Evolutionary conservation across 129 eudicot genomes (phyloP), one percentile per base, ranked within the genome.

Genomic region (Silybum marianum): DNA sequence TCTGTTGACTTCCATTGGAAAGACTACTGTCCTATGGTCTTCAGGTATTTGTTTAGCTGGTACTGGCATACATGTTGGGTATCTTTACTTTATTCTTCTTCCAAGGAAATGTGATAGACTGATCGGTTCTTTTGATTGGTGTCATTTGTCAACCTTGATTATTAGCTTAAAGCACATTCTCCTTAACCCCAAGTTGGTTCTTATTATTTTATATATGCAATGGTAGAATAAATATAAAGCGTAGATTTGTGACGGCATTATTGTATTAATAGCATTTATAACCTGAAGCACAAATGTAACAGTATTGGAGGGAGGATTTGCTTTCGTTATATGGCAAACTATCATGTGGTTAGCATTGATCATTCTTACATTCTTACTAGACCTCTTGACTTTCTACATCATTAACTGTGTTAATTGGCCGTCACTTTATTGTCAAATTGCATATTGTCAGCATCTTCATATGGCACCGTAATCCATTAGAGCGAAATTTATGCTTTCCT

Each of bases 11-110:
- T 96, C 85, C 84, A 90, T 71, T 96, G 99, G 99, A 96, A 90
- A 84, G 99, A 96, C 77, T 96, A 96, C 83, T 96, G 99, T 83
- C 99, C 99, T 75, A 96, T 96, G 98, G 99, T 93, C 48, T 96
- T 96, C 97, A 96, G 99, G 99, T 96, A 85, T 62, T 38, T 78
- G 21, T 81, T 69, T 8, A 67, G 73, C 72, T 83, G 71, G 76
- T 69, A 63, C 67, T 23, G 66, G 73, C 58, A 30, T 79, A 5
- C 38, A 13, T 46, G 18, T 67, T 58, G 46, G 24, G 72, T 66
- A 44, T 68, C 46, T 72, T 66, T 78, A 69, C 51, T 28, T 68
- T 7, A 10, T 66, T 21, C 22, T 67, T 68, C 19, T 48, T 22
- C 30, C 22, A 48, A 74, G n/a, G 54, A 69, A 24, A 21, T 30